Base-by-base conservation (phyloP, 768 basidiomycete species). In the Termitomyces sp. region DNA sequence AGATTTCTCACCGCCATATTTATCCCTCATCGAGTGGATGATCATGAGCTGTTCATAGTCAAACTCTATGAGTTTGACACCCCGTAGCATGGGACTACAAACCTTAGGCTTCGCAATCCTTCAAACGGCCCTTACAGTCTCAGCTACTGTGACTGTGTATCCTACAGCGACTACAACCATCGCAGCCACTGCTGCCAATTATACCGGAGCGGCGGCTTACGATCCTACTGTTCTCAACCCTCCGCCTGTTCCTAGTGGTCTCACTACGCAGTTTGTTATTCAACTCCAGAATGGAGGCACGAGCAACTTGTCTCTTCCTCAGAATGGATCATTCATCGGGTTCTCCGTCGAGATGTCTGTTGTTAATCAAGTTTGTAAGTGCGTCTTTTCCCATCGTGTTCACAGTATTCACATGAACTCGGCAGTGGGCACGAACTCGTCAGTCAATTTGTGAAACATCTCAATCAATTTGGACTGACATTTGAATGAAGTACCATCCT, bases 121-220 rank as follows among this genome's bases (percentile, higher is more conserved):
- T 9, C 34, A 10, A 36, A 9, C 34, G 34, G 9, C 34, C 34
- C 34, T 36, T 36, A 13, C 34, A 36, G 34, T 36, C 34, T 36
- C 34, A 36, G 34, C 34, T n/a, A n/a, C n/a, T 36, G 34, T 36
- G 34, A 36, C 34, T 9, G 34, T 36, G 10, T 36, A 36, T 36
- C 34, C 34, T 2, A 36, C 34, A 36, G 59, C 67, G 34, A 36
- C 34, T 13, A 36, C 34, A 22, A 67, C 70, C 3, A 67, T 61
- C 7, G 68, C 71, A 20, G 76, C 74, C 34, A 49, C 43, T 24
- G 40, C 24, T 22, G 72, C 77, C 4, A 70, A 65, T 16, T 83
- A 79, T 61, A 83, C 81, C 0, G 78, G 78, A 1, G 66, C 76
- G 6, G 65, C 82, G 5, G 82, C 81, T 0, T 86, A 84, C 63